Evolutionary conservation across 805 yeast species (phyloP).

Genomic region (Zygoascus biomembranicola): DNA sequence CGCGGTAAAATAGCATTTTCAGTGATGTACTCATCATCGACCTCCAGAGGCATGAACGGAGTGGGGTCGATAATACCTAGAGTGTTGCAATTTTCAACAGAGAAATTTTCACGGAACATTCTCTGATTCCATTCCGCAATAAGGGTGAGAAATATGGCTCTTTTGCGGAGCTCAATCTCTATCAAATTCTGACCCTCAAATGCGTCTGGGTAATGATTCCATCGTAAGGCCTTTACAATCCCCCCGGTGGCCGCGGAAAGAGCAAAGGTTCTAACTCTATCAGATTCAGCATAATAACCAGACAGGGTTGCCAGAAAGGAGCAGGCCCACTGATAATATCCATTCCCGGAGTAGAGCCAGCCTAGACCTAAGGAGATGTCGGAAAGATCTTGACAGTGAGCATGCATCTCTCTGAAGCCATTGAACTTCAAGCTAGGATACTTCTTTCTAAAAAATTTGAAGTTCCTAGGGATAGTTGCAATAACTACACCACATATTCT

Average conservation of each 20-base stretch:
- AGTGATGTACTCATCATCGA: slow-evolving; percentile 75
- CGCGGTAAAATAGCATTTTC: slow-evolving; percentile 41
- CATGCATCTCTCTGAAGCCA: not conserved
- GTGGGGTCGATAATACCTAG: slow-evolving; percentile 4
- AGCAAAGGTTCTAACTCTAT: slow-evolving; percentile 4
- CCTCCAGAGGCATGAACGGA: slow-evolving; percentile 49
- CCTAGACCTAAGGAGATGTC: not conserved
- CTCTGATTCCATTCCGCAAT: not conserved
- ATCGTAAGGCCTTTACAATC: slow-evolving; percentile 4
- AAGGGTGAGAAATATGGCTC: slow-evolving; percentile 10
- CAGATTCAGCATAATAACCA: slow-evolving; percentile 6
- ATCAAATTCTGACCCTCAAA: slow-evolving; percentile 6
- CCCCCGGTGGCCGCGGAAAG: slow-evolving; percentile 3
- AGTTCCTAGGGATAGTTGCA: slow-evolving; percentile 10
- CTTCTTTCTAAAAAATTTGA: slow-evolving; percentile 4
- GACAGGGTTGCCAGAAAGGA: not conserved
- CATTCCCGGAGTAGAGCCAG: not conserved
- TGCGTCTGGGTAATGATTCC: slow-evolving; percentile 8
- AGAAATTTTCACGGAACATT: not conserved
- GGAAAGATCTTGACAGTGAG: not conserved
- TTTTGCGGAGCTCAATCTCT: slow-evolving; percentile 11
- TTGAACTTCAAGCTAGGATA: slow-evolving; percentile 9
- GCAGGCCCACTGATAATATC: not conserved
- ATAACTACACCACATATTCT: slow-evolving; percentile 7
- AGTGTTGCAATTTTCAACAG: not conserved